Evolutionary conservation across 805 yeast species (phyloP), one percentile per base, ranked within the genome.

Genomic region (Metschnikowia similis): DNA sequence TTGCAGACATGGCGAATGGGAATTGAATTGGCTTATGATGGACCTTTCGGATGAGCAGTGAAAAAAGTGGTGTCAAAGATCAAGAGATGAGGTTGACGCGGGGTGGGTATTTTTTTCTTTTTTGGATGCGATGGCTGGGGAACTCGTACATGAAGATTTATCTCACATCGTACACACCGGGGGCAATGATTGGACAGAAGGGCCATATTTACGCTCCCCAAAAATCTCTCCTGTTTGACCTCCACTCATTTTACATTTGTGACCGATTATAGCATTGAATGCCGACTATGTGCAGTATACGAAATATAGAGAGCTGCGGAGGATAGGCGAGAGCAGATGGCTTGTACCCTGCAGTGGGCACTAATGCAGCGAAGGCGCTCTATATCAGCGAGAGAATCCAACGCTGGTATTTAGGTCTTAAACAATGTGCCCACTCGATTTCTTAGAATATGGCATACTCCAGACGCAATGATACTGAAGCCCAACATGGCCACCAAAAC

Each of bases 401-500:
- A 16, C 11, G 8, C 11, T 10, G 39, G 14, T 10, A 6, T 39
- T 7, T 39, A 39, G 14, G 26, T 10, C 16, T 10, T 14, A 11
- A 16, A 39, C 10, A 38, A 32, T 28, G 47, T 52, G 49, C 55
- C 71, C n/a, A 68, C 65, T 41, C 52, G 62, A 50, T 71, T 59
- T 50, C 62, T 65, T 36, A 71, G 57, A 26, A 66, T 51, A 39
- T 69, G 66, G 48, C 74, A 66, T 9, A 70, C 66, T 3, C 61
- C 61, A 11, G 70, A 61, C 1, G 74, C 68, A 28, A 88, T 54
- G 37, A 89, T 86, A 59, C 90, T 82, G 40, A 80, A 75, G 5
- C 96, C 96, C 54, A 84, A 72, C 74, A 89, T 85, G 21, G 84
- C 72, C 21, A 89, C 87, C 67, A 89, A 74, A 72, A 88, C 88